Evolutionary conservation across 495 filamentous ascomycete species (phyloP).

Genomic region (Penicillium egyptiacum): DNA sequence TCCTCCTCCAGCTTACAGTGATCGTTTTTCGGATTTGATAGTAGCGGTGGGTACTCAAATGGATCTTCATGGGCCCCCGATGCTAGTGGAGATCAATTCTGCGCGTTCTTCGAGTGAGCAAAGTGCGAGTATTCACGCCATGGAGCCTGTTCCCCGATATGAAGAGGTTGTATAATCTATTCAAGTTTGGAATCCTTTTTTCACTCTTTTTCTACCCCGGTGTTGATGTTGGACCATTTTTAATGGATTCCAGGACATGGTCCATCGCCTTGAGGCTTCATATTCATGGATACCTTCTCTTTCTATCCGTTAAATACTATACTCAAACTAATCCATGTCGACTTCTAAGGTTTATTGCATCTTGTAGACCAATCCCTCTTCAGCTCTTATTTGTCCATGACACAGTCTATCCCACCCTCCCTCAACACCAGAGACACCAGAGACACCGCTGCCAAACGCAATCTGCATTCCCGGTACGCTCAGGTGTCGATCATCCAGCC

Average conservation of each 20-base stretch:
- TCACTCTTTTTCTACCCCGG: not conserved
- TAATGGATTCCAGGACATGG: no score
- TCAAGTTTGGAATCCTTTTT: not conserved
- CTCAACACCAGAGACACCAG: constrained; percentile 33
- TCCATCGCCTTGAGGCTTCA: not conserved
- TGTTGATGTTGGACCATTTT: not conserved
- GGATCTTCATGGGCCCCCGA: not conserved
- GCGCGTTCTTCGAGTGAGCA: not conserved
- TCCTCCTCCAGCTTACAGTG: constrained; percentile 21
- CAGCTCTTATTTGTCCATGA: constrained; percentile 38
- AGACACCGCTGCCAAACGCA: constrained; percentile 45
- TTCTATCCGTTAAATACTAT: not conserved
- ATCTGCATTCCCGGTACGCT: constrained; percentile 36
- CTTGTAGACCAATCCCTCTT: constrained; percentile 45
- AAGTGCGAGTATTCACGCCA: not conserved
- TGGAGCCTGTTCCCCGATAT: constrained; percentile 1
- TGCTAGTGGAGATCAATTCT: not conserved
- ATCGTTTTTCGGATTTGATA: constrained; percentile 12
- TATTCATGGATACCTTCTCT: not conserved
- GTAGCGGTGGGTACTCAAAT: not conserved
- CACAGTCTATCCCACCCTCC: constrained; percentile 47
- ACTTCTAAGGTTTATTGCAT: not conserved
- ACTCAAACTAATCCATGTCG: not conserved
- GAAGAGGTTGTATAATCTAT: not conserved
- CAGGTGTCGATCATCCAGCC: constrained; percentile 32